Percentiles rank a stretch among this genome's conserved stretches.
These are phyloP conservation scores for Escovopsis weberi DNA, from an alignment of 2,329 filamentous ascomycete genomes.

Conservation along the genomic window DNA sequence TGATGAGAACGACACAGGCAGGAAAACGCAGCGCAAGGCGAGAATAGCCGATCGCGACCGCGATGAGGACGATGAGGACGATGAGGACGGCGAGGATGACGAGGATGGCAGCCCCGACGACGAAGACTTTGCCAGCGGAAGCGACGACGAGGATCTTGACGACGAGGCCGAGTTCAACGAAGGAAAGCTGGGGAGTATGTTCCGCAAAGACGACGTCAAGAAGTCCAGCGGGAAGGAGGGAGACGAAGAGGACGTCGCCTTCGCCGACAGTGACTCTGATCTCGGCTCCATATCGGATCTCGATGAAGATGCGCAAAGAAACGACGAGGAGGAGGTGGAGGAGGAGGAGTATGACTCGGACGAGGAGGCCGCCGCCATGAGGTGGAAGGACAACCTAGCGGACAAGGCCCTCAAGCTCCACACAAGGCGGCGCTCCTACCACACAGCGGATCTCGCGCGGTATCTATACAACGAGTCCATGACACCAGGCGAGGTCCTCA, in stretches of 20 bases:
- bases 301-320: constrained; percentile 29
- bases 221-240: constrained; percentile 35
- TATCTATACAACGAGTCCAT: constrained; percentile 80
- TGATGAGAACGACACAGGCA: constrained; percentile 32
- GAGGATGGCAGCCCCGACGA: constrained; percentile 36
- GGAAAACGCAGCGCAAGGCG: constrained; percentile 43
- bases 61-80: constrained; percentile 38
- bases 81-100: constrained; percentile 39
- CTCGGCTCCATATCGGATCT: constrained; percentile 66
- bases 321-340: constrained; percentile 20
- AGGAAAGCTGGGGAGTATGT: constrained; percentile 45
- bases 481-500: constrained; percentile 58
- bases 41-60: constrained; percentile 47
- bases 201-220: constrained; percentile 36
- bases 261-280: constrained; percentile 95
- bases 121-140: constrained; percentile 35
- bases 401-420: constrained; percentile 62
- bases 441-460: constrained; percentile 68
- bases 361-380: constrained; percentile 57
- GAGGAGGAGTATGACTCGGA: constrained; percentile 38
- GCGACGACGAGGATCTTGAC: constrained; percentile 34
- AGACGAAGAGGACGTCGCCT: constrained; percentile 61
- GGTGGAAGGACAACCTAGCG: constrained; percentile 81
- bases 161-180: constrained; percentile 44
- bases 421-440: constrained; percentile 54